Conservation (phyloP, 805 yeast genomes). For the Suhomyces vadensis region DNA sequence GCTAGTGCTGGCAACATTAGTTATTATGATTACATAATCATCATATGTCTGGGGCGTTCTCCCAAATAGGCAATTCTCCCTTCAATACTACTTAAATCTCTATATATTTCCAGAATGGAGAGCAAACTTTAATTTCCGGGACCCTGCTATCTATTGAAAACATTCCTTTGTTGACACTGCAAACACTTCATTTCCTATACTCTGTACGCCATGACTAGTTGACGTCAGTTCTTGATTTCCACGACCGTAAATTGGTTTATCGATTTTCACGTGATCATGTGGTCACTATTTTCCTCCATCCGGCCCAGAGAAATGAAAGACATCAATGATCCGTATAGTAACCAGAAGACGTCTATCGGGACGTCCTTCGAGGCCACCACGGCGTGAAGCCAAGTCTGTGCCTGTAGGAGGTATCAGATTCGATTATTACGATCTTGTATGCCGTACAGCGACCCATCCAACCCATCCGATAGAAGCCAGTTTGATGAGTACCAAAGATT, state of each 20-base stretch:
- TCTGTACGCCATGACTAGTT: too few relatives aligned
- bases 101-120: too few relatives aligned
- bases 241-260: neutral
- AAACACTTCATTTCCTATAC: too few relatives aligned
- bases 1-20: too few relatives aligned
- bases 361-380: neutral
- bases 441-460: conserved; percentile 35
- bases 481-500: conserved; percentile 23
- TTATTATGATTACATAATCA: too few relatives aligned
- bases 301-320: neutral
- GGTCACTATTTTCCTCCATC: neutral
- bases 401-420: conserved; percentile 15
- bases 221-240: too few relatives aligned
- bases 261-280: neutral
- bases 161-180: too few relatives aligned
- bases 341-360: neutral
- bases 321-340: conserved; percentile 1
- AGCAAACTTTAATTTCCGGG: too few relatives aligned
- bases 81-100: too few relatives aligned
- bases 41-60: too few relatives aligned
- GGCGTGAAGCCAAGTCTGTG: neutral
- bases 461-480: conserved; percentile 33
- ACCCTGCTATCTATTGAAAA: too few relatives aligned
- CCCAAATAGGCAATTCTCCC: too few relatives aligned
- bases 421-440: conserved; percentile 39